phyloP scores from a whole-genome alignment of 2,329 filamentous ascomycete genomes.

The Magnaporthiopsis incrustans region DNA sequence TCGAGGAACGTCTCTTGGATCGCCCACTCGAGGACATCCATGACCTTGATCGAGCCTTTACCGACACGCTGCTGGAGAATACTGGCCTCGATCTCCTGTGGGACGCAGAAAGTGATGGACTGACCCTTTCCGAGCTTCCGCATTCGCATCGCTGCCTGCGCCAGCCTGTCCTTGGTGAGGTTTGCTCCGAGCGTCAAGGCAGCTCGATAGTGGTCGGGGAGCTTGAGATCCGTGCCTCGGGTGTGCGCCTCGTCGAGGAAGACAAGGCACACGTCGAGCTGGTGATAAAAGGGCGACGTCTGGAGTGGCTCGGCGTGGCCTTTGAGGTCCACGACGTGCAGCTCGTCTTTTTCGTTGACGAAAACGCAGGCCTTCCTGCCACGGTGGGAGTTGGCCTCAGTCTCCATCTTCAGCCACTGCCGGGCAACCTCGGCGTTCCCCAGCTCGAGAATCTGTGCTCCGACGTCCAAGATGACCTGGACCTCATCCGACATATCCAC shows the following conservation, averaged over 20 bases:
- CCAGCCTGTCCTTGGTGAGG: slow-evolving; percentile 60
- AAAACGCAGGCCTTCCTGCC: slow-evolving; percentile 44
- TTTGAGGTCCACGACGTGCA: slow-evolving; percentile 42
- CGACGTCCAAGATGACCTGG: slow-evolving; percentile 61
- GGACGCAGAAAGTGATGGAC: slow-evolving; percentile 52
- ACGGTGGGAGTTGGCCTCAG: slow-evolving; percentile 5
- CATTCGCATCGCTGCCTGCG: slow-evolving; percentile 66
- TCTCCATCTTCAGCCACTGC: slow-evolving; percentile 39
- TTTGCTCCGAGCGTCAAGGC: slow-evolving; percentile 58
- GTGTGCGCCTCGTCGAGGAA: slow-evolving; percentile 68
- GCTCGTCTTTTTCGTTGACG: slow-evolving; percentile 46
- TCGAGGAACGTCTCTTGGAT: slow-evolving; percentile 42
- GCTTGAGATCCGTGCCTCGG: slow-evolving; percentile 57
- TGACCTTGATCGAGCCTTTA: slow-evolving; percentile 30
- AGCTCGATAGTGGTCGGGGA: slow-evolving; percentile 52
- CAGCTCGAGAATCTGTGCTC: slow-evolving; percentile 60
- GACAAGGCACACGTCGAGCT: slow-evolving; percentile 52
- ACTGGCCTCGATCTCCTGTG: slow-evolving; percentile 48
- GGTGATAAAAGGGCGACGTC: slow-evolving; percentile 48
- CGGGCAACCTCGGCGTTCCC: slow-evolving; percentile 46
- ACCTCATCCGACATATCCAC: slow-evolving; percentile 27
- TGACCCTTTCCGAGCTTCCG: slow-evolving; percentile 60
- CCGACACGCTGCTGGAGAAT: slow-evolving; percentile 29
- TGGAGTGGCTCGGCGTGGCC: slow-evolving; percentile 40
- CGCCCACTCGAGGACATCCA: slow-evolving; percentile 51